Evolutionary conservation across 805 yeast genomes (phyloP).

Genomic region (Candida parachauliodes): DNA sequence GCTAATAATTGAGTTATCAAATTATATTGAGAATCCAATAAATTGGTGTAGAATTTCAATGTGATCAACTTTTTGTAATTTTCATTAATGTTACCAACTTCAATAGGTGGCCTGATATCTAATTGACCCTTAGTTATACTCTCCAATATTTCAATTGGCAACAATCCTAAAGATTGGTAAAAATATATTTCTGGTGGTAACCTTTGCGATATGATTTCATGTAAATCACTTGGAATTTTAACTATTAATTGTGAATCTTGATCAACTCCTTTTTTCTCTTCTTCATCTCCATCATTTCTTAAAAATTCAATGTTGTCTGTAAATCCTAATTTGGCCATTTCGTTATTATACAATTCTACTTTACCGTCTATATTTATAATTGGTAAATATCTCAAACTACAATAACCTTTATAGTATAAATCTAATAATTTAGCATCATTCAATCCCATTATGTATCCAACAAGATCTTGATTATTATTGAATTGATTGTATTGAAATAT

Average conservation of each 20-base stretch:
- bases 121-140: slow-evolving; percentile 63
- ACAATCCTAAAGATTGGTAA: slow-evolving; percentile 74
- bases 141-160: slow-evolving; percentile 60
- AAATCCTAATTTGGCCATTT: slow-evolving; percentile 34
- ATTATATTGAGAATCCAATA: slow-evolving; percentile 61
- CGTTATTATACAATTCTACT: slow-evolving; percentile 54
- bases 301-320: slow-evolving; percentile 16
- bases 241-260: slow-evolving; percentile 8
- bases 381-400: slow-evolving; percentile 70
- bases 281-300: slow-evolving; percentile 16
- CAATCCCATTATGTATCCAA: slow-evolving; percentile 45
- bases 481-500: slow-evolving; percentile 31
- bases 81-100: slow-evolving; percentile 49
- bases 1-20: slow-evolving; percentile 68
- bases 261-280: slow-evolving; percentile 11
- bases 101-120: slow-evolving; percentile 63
- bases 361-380: slow-evolving; percentile 65
- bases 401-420: slow-evolving; percentile 62
- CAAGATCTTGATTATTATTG: slow-evolving; percentile 29
- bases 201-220: slow-evolving; percentile 77
- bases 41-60: slow-evolving; percentile 40
- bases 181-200: slow-evolving; percentile 82
- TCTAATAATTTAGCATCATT: slow-evolving; percentile 45
- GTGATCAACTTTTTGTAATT: slow-evolving; percentile 57
- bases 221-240: slow-evolving; percentile 71